Percentiles rank a stretch among this genome's conserved stretches.
Conservation (phyloP, 345 rosid genomes). For the Lumnitzera racemosa region DNA sequence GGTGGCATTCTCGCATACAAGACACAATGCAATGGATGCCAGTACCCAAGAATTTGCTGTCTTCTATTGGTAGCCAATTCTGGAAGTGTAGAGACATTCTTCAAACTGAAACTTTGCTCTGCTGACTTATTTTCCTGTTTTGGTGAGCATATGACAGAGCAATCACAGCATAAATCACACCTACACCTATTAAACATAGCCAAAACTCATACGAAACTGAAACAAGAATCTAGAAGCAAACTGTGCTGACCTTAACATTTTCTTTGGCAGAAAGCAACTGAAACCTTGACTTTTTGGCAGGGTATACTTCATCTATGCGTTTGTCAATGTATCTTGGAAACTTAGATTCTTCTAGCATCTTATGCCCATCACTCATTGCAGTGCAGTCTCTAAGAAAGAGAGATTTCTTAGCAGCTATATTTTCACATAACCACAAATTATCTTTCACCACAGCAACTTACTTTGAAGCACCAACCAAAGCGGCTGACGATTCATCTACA, state of each 20-base stretch:
- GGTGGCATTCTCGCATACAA: neutral
- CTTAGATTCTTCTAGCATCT: slow-evolving; percentile 41
- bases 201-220: neutral
- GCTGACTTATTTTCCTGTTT: slow-evolving; percentile 43
- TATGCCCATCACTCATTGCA: slow-evolving; percentile 32
- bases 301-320: slow-evolving; percentile 67
- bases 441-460: slow-evolving; percentile 10
- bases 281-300: slow-evolving; percentile 67
- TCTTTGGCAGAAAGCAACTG: slow-evolving; percentile 50
- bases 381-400: slow-evolving; percentile 14
- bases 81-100: slow-evolving; percentile 48
- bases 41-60: slow-evolving; percentile 42
- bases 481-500: slow-evolving; percentile 37
- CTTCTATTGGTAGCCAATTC: slow-evolving; percentile 44
- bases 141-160: slow-evolving; percentile 2
- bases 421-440: neutral
- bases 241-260: slow-evolving; percentile 46
- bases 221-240: slow-evolving; percentile 5
- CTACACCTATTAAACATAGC: neutral
- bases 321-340: slow-evolving; percentile 61
- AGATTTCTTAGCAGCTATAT: slow-evolving; percentile 3
- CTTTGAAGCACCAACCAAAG: slow-evolving; percentile 34
- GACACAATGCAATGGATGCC: neutral
- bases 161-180: too few species aligned
- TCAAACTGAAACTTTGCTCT: slow-evolving; percentile 33